A percentile compares a stretch with the other conserved stretches of the same genome.
phyloP scores from a whole-genome alignment of 306 rosid genomes.

The Abrus pulchellus region DNA sequence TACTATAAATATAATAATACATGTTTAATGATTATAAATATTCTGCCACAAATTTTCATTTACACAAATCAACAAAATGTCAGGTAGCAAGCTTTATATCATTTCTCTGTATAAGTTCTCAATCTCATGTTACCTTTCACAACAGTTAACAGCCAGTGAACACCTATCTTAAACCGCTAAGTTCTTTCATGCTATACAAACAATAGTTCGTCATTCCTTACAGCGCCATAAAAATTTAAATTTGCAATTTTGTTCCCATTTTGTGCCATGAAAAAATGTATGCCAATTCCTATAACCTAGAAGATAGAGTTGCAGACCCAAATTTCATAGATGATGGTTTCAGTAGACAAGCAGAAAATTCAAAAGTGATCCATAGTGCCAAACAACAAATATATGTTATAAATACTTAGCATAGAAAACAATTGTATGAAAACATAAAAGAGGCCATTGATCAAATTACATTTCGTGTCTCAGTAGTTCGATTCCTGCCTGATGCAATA shows the following conservation, averaged over 20 bases:
- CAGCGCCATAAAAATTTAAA: background rate
- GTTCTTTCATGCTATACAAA: slow-evolving; percentile 5
- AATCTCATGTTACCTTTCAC: slow-evolving; percentile 27
- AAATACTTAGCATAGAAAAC: slow-evolving; percentile 26
- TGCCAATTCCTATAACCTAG: slow-evolving; percentile 4
- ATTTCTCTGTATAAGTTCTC: slow-evolving; percentile 1
- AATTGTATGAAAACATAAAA: slow-evolving; percentile 6
- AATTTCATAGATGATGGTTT: slow-evolving; percentile 2
- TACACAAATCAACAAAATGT: background rate
- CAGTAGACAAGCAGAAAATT: background rate
- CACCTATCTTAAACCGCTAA: background rate
- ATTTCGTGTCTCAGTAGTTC: slow-evolving; percentile 84
- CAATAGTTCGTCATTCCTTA: slow-evolving; percentile 9
- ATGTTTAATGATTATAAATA: slow-evolving; percentile 19
- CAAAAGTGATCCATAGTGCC: slow-evolving; percentile 17
- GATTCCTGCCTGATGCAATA: slow-evolving; percentile 87
- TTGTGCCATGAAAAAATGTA: background rate
- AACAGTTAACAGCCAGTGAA: slow-evolving; percentile 9
- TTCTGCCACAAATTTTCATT: slow-evolving; percentile 9
- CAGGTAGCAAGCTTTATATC: slow-evolving; percentile 27
- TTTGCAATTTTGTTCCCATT: background rate
- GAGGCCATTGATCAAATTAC: slow-evolving; percentile 54
- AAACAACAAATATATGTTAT: slow-evolving; percentile 9
- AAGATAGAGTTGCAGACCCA: background rate
- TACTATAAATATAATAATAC: background rate